Evolutionary conservation across 257 asterid genomes (phyloP).

Genomic region (Buddleja alternifolia): DNA sequence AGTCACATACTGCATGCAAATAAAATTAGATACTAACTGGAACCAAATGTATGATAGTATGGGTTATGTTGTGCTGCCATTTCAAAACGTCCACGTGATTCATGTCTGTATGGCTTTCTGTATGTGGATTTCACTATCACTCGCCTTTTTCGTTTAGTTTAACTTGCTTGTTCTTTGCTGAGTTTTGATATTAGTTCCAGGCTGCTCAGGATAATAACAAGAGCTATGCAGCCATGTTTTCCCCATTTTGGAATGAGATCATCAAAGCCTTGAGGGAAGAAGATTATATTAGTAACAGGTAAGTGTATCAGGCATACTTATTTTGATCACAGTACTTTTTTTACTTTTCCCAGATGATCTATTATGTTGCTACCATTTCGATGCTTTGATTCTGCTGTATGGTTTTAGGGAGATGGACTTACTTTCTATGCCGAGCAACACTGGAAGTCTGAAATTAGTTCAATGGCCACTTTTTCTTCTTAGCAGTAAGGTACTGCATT

Average conservation of each 20-base stretch:
- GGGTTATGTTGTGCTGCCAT: constrained; percentile 14
- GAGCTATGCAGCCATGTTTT: constrained; percentile 76
- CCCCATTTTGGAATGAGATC: constrained; percentile 98
- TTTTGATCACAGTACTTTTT: constrained; percentile 13
- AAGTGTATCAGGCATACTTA: constrained; percentile 25
- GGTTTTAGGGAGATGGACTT: constrained; percentile 90
- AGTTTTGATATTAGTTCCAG: constrained; percentile 39
- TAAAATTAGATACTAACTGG: constrained; percentile 8
- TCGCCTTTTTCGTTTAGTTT: background rate
- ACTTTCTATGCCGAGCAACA: constrained; percentile 96
- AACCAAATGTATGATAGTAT: background rate
- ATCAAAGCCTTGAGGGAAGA: constrained; percentile 96
- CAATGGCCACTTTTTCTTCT: constrained; percentile 99
- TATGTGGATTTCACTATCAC: background rate
- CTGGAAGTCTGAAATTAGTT: constrained; percentile 83
- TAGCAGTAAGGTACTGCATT: constrained; percentile 80
- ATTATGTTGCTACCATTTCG: background rate
- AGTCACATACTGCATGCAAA: background rate
- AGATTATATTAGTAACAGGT: constrained; percentile 94
- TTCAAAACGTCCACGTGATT: background rate
- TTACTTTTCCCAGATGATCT: constrained; percentile 12
- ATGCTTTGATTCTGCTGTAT: constrained; percentile 1
- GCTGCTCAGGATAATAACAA: constrained; percentile 65
- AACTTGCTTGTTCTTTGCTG: constrained; percentile 25
- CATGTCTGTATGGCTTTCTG: background rate